Percentiles rank a stretch among this genome's conserved stretches.
Evolutionary conservation across 1,139 yeast species (phyloP).

Genomic region (Hanseniaspora gamundiae): DNA sequence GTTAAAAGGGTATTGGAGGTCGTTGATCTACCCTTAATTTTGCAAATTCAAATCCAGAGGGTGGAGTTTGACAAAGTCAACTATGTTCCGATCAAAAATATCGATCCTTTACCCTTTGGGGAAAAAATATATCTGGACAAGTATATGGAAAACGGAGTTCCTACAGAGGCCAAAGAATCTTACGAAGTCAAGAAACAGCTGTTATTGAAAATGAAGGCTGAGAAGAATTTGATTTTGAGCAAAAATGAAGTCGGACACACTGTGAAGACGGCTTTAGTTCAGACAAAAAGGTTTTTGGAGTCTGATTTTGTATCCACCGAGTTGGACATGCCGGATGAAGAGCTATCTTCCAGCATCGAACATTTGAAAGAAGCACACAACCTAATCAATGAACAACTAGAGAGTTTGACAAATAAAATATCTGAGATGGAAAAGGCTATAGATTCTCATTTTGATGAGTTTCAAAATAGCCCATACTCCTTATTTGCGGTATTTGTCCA

Average conservation of each 20-base stretch:
- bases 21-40: constrained; percentile 58
- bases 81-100: constrained; percentile 67
- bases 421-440: constrained; percentile 37
- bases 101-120: constrained; percentile 70
- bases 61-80: constrained; percentile 75
- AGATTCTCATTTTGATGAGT: constrained; percentile 44
- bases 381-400: constrained; percentile 20
- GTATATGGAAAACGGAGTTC: constrained; percentile 59
- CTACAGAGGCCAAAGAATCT: constrained; percentile 37
- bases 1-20: constrained; percentile 67
- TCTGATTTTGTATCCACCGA: constrained; percentile 25
- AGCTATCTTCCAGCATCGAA: constrained; percentile 24
- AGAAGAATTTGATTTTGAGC: constrained; percentile 30
- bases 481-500: constrained; percentile 89
- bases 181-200: constrained; percentile 54
- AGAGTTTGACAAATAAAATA: constrained; percentile 19
- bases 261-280: constrained; percentile 39
- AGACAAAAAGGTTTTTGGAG: constrained; percentile 46
- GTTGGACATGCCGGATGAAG: constrained; percentile 24
- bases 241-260: constrained; percentile 30
- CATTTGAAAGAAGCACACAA: constrained; percentile 24
- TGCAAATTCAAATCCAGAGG: constrained; percentile 88
- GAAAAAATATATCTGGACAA: constrained; percentile 76
- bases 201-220: constrained; percentile 33
- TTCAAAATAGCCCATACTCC: constrained; percentile 59